phyloP scores from a whole-genome alignment of 139 green algal species.

The Tetraselmis striata region DNA sequence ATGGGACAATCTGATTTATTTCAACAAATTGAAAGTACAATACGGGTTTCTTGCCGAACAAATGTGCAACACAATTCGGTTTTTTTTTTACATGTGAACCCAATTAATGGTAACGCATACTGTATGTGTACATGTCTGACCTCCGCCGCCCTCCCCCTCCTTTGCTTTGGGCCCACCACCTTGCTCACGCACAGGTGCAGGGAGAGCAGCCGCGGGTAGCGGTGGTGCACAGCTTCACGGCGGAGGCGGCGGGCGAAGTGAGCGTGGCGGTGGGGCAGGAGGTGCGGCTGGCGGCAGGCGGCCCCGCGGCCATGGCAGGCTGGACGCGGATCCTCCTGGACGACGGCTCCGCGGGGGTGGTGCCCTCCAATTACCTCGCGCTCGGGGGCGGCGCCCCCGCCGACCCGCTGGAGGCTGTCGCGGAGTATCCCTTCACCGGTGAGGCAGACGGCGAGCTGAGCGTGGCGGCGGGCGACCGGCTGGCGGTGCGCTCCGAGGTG shows the following conservation, averaged over 20 bases:
- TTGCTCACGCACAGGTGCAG: neutral
- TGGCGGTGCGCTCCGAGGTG: slow-evolving; percentile 39
- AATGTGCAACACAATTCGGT: too few relatives aligned
- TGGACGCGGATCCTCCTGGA: neutral
- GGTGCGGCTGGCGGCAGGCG: slow-evolving; percentile 12
- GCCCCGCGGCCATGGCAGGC: neutral
- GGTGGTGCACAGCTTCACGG: slow-evolving; percentile 37
- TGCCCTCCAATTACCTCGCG: neutral
- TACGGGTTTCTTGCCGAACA: too few relatives aligned
- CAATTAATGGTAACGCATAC: too few relatives aligned
- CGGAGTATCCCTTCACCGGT: slow-evolving; percentile 10
- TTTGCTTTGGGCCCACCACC: too few relatives aligned
- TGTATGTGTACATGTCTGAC: too few relatives aligned
- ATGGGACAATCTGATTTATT: too few relatives aligned
- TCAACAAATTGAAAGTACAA: too few relatives aligned
- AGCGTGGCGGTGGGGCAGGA: slow-evolving; percentile 29
- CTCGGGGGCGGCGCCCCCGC: neutral
- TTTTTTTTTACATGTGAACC: too few relatives aligned
- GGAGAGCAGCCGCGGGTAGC: neutral
- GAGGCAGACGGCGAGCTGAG: slow-evolving; percentile 36
- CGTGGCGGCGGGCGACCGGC: slow-evolving; percentile 25
- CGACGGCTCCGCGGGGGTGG: neutral
- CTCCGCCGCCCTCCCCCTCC: too few relatives aligned
- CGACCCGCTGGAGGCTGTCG: neutral
- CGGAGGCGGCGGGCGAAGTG: slow-evolving; percentile 42